Evolutionary conservation across 768 basidiomycete genomes (phyloP), one percentile per base, ranked within the genome.

Genomic region (Clavulina sp.): DNA sequence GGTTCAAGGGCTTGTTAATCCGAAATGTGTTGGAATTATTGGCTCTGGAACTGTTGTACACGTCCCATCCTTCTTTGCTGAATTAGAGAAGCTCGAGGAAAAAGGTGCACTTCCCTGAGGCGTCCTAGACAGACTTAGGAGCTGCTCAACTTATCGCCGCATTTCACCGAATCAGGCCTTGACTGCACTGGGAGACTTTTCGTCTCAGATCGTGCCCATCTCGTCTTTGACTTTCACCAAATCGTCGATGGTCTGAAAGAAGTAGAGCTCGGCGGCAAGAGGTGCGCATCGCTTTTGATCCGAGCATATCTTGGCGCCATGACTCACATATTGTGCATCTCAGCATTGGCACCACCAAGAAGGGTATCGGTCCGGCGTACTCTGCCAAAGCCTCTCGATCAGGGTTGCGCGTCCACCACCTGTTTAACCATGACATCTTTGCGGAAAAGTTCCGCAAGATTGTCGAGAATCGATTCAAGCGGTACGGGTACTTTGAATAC

Each of bases 171-270:
- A 50, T 6, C 50, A 95, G 92, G 93, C 19, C 76, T 99, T 38
- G 73, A 83, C 60, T 93, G 87, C 66, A 75, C 76, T 7, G 74
- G 75, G 53, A 80, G 95, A 31, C 67, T 99, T 19, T 84, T 95
- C 64, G 73, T 99, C 58, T 97, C 93, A 24, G 91, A 97, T 68
- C 81, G 95, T 56, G 88, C 95, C 3, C 88, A 93, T 57, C 80
- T 99, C 55, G 95, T 99, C 31, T 91, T 99, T 61, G 95, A 97
- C 64, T 97, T 99, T 66, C 95, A 99, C 67, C 95, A 99, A 70
- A 96, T 97, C 61, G 95, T 97, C 28, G 95, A 99, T 62, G 95
- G 95, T 4, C 69, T 99, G 61, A 99, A 97, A 65, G 95, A 99
- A 65, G 87, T 89, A 34, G 95, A 97, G 64, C 76, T 97, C 23